These are phyloP conservation scores for Bonia amplexicaulis DNA, from an alignment of 176 grass and related monocot genomes.

Conservation along the genomic window DNA sequence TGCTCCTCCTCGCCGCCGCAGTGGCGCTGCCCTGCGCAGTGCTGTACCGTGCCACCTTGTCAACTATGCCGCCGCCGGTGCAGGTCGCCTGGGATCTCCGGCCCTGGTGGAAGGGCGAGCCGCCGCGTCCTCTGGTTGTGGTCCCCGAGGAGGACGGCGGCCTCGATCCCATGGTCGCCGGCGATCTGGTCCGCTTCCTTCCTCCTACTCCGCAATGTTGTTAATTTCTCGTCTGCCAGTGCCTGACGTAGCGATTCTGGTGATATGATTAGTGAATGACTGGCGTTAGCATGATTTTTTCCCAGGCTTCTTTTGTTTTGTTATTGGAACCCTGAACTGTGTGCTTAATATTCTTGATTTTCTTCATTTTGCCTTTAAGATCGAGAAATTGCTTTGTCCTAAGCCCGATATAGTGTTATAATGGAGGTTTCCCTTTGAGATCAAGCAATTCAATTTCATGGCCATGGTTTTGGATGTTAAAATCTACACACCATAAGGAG, in stretches of 20 bases:
- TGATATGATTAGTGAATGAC: neutral
- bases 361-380: neutral
- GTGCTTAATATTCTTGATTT: neutral
- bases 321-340: neutral
- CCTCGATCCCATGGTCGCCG: neutral
- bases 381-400: neutral
- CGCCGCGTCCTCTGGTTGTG: neutral
- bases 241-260: neutral
- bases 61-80: neutral
- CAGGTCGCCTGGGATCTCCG: neutral
- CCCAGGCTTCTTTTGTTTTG: neutral
- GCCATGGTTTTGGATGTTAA: neutral
- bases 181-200: slow-evolving; percentile 30
- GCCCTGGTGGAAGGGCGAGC: neutral
- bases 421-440: neutral
- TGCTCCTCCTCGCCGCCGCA: slow-evolving; percentile 32
- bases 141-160: slow-evolving; percentile 12
- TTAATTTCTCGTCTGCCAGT: neutral
- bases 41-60: slow-evolving; percentile 35
- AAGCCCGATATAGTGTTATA: neutral
- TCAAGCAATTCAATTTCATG: neutral
- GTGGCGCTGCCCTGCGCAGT: slow-evolving; percentile 42
- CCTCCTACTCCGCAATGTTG: neutral
- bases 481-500: neutral
- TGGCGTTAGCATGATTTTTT: neutral